Conservation (phyloP, 2,329 filamentous ascomycete genomes). For the Lecanicillium sp. region DNA sequence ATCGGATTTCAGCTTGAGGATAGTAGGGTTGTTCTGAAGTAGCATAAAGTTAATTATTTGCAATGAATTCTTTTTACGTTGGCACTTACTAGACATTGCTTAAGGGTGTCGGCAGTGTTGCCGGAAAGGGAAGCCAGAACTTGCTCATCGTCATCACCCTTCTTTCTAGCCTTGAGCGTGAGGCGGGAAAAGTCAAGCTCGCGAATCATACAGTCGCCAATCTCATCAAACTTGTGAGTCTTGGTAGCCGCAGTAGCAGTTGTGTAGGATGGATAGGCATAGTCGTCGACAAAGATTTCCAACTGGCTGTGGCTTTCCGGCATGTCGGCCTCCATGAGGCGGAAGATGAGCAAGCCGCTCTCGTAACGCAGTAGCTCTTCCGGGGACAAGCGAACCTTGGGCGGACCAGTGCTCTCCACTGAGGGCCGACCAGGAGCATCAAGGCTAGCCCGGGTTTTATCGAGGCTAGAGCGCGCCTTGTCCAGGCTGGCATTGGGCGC, state of each 20-base stretch:
- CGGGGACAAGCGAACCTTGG: constrained; percentile 69
- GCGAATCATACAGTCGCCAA: constrained; percentile 90
- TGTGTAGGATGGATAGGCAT: constrained; percentile 81
- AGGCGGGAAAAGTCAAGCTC: constrained; percentile 95
- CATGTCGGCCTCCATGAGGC: constrained; percentile 82
- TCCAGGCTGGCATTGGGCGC: constrained; percentile 4
- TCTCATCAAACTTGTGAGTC: constrained; percentile 74
- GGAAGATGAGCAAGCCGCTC: constrained; percentile 89
- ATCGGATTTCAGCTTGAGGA: constrained; percentile 69
- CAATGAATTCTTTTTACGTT: no score
- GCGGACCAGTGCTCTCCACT: constrained; percentile 42
- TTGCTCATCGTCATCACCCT: constrained; percentile 67
- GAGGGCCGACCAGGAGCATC: constrained; percentile 20
- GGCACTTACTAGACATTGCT: constrained; percentile 67
- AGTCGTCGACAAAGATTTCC: constrained; percentile 89
- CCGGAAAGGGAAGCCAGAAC: constrained; percentile 76
- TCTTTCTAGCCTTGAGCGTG: constrained; percentile 78
- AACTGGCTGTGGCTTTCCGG: constrained; percentile 67
- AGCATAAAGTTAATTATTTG: constrained; percentile 1
- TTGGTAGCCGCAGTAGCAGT: constrained; percentile 67
- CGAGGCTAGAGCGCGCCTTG: constrained; percentile 22
- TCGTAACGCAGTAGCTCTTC: constrained; percentile 82
- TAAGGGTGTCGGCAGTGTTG: constrained; percentile 77
- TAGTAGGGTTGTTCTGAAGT: constrained; percentile 74
- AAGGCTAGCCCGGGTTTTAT: constrained; percentile 38